A percentile compares a stretch with the other conserved stretches of the same genome.
Conservation (phyloP, 1,284 basidiomycete species). For the Malassezia sp. region DNA sequence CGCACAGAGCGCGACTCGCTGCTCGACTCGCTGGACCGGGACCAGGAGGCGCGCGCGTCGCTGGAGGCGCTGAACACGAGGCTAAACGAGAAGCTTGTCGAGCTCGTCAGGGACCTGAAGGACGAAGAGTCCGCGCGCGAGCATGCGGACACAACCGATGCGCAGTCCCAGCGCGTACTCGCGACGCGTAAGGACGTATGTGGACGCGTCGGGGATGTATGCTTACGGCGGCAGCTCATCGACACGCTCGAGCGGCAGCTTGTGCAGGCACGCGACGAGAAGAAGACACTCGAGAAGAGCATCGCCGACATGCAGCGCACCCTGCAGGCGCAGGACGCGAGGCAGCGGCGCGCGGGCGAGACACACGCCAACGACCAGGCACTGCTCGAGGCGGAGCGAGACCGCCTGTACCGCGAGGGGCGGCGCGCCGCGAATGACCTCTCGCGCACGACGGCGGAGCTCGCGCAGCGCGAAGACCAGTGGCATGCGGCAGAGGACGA, state of each 20-base stretch:
- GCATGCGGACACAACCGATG: constrained; percentile 45
- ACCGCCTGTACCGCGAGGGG: constrained; percentile 8
- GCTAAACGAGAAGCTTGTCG: constrained; percentile 36
- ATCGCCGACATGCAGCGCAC: constrained; percentile 55
- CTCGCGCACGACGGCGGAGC: constrained; percentile 72
- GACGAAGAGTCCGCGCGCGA: constrained; percentile 48
- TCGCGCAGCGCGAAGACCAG: constrained; percentile 61
- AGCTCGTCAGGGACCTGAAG: constrained; percentile 47
- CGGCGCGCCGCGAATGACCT: constrained; percentile 66
- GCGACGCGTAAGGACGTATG: constrained; percentile 36
- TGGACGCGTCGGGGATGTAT: too few species aligned
- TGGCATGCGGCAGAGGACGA: constrained; percentile 59
- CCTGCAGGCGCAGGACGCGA: constrained; percentile 53
- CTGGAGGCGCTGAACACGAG: constrained; percentile 30
- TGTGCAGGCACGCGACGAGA: constrained; percentile 23
- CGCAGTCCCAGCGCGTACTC: constrained; percentile 25
- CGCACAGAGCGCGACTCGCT: constrained; percentile 3
- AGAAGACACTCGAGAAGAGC: constrained; percentile 24
- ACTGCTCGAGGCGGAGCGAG: background rate
- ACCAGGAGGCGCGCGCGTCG: constrained; percentile 1
- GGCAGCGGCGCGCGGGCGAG: constrained; percentile 66
- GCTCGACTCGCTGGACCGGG: constrained; percentile 2
- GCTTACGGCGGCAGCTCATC: too few species aligned
- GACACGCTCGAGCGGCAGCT: constrained; percentile 30
- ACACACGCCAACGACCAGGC: constrained; percentile 67